A percentile compares a stretch with the other conserved stretches of the same genome.
These are phyloP conservation scores for Saposhnikovia divaricata DNA, from an alignment of 129 eudicot genomes.

Conservation along the genomic window DNA sequence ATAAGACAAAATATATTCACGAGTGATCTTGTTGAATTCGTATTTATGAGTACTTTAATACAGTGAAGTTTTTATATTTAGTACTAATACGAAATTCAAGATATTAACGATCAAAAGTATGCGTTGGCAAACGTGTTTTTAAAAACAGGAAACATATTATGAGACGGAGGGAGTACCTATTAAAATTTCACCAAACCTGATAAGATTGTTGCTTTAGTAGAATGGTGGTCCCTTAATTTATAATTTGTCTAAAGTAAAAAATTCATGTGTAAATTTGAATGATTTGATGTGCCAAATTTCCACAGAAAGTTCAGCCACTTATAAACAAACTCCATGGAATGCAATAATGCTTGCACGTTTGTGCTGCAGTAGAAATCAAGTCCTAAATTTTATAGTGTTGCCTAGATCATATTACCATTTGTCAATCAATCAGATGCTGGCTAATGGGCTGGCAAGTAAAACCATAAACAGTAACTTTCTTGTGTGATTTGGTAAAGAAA, in stretches of 20 bases:
- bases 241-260: neutral
- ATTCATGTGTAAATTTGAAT: neutral
- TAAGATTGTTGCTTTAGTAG: neutral
- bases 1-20: no score
- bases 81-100: no score
- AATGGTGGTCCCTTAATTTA: neutral
- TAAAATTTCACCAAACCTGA: neutral
- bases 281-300: neutral
- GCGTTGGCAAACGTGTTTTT: no score
- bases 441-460: conserved; percentile 3
- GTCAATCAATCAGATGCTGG: neutral
- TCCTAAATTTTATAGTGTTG: neutral
- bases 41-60: no score
- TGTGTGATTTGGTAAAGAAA: neutral
- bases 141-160: no score
- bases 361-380: neutral
- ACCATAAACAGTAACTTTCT: neutral
- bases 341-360: neutral
- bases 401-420: neutral
- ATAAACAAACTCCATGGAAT: neutral
- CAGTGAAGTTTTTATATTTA: no score
- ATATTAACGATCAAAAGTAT: no score
- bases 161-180: neutral
- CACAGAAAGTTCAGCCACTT: neutral
- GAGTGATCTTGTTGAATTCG: no score